Percentiles rank a stretch among this genome's conserved stretches.
These are phyloP conservation scores for Coemansia sp. DNA, from an alignment of 192 early-diverging fungal species.

Conservation along the genomic window DNA sequence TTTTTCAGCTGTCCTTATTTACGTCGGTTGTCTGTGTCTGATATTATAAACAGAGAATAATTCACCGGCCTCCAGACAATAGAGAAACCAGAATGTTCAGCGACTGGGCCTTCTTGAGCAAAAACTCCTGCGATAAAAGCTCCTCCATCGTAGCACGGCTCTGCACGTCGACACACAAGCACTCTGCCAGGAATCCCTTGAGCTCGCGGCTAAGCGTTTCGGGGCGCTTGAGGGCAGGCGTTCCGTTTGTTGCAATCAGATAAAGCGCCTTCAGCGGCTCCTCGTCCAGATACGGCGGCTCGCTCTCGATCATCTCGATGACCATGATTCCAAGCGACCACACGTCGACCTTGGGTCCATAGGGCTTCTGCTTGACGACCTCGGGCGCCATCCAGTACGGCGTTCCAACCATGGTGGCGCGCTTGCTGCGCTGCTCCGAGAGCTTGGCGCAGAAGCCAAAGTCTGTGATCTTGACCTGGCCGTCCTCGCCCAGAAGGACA, in stretches of 20 bases:
- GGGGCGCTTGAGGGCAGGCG: conserved; percentile 85
- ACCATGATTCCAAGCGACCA: conserved; percentile 98
- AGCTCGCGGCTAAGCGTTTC: conserved; percentile 74
- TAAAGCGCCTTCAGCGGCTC: conserved; percentile 94
- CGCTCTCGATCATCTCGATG: conserved; percentile 96
- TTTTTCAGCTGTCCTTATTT: no score
- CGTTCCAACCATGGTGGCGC: conserved; percentile 86
- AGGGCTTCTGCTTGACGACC: conserved; percentile 79
- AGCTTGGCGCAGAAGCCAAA: conserved; percentile 95
- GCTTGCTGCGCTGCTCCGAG: conserved; percentile 77
- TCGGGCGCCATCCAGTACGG: conserved; percentile 89
- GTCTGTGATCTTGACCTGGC: conserved; percentile 88
- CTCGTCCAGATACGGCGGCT: conserved; percentile 94
- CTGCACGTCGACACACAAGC: conserved; percentile 83
- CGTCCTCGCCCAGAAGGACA: conserved; percentile 73
- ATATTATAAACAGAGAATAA: not conserved
- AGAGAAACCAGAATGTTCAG: conserved; percentile 33
- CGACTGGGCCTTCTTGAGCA: conserved; percentile 46
- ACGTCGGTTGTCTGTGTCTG: not conserved
- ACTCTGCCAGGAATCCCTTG: conserved; percentile 82
- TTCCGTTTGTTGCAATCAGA: conserved; percentile 94
- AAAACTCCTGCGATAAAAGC: conserved; percentile 69
- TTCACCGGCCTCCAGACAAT: conserved; percentile 8
- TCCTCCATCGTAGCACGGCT: conserved; percentile 75
- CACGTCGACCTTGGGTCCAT: conserved; percentile 76